These are phyloP conservation scores for Beta corolliflora DNA, from an alignment of 179 eudicot species.

Conservation along the genomic window DNA sequence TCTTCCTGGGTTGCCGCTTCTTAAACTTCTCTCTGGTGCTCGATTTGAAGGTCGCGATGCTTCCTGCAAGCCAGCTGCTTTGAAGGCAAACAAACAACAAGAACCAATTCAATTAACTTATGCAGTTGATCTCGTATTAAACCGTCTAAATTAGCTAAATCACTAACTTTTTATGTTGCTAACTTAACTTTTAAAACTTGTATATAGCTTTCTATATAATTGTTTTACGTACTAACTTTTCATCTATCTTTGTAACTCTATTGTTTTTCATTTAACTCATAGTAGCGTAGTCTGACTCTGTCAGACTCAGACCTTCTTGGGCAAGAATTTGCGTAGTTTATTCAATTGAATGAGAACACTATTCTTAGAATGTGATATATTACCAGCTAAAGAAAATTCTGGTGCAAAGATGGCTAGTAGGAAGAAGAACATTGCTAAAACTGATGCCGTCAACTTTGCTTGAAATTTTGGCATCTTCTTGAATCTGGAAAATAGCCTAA, in stretches of 20 bases:
- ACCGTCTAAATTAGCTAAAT: too few species aligned
- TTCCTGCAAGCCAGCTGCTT: neutral
- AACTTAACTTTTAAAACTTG: too few species aligned
- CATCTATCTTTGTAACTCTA: too few species aligned
- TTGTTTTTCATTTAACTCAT: too few species aligned
- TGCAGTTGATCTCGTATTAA: too few species aligned
- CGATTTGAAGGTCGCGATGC: neutral
- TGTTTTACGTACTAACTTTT: too few species aligned
- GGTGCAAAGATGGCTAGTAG: slow-evolving; percentile 3
- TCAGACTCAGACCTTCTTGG: too few species aligned
- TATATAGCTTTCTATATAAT: too few species aligned
- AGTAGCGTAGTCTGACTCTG: too few species aligned
- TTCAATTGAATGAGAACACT: neutral
- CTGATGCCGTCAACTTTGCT: neutral
- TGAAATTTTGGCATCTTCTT: neutral
- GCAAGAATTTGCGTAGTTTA: too few species aligned
- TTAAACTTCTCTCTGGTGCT: neutral
- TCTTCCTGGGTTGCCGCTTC: neutral
- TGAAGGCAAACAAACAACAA: neutral
- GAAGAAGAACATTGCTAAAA: neutral
- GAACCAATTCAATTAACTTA: neutral
- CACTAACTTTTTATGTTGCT: too few species aligned
- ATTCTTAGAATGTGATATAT: neutral
- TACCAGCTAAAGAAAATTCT: neutral
- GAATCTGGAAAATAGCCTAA: too few species aligned